Percentiles rank a stretch among this genome's conserved stretches.
Evolutionary conservation across 2,329 filamentous ascomycete species (phyloP).

Genomic region (Cordyceps cateniannulata): DNA sequence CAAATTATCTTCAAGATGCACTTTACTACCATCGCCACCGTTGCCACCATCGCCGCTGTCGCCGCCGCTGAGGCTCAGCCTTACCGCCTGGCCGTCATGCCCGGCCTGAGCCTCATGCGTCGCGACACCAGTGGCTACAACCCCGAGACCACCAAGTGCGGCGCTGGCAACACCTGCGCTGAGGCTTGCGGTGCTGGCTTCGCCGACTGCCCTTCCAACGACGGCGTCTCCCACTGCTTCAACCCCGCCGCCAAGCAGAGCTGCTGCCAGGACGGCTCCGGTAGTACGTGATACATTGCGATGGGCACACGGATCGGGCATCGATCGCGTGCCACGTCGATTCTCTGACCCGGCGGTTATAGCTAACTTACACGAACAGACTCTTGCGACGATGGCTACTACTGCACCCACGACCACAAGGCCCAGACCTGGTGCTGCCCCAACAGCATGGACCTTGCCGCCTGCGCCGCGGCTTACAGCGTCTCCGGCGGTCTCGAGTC

Average conservation of each 20-base stretch:
- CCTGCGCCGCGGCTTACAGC: constrained; percentile 47
- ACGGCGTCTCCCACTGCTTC: constrained; percentile 51
- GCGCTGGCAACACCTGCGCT: constrained; percentile 43
- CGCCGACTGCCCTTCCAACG: constrained; percentile 42
- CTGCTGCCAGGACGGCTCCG: constrained; percentile 51
- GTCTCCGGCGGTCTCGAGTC: constrained; percentile 41
- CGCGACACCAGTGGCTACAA: constrained; percentile 42
- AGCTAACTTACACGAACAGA: constrained; percentile 31
- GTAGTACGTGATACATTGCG: constrained; percentile 40
- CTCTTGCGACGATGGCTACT: constrained; percentile 55
- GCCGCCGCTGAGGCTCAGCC: constrained; percentile 27
- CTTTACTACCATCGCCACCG: constrained; percentile 26
- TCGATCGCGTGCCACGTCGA: not conserved
- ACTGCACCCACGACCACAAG: constrained; percentile 49
- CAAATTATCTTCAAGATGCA: constrained; percentile 25
- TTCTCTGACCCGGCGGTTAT: not conserved
- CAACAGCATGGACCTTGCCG: constrained; percentile 42
- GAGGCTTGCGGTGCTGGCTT: constrained; percentile 48
- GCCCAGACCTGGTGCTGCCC: constrained; percentile 56
- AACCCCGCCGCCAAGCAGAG: constrained; percentile 43
- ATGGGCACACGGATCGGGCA: not conserved
- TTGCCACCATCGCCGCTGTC: constrained; percentile 29
- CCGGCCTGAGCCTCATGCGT: constrained; percentile 35
- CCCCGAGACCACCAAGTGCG: constrained; percentile 42
- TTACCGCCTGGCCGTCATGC: constrained; percentile 32